Conservation (phyloP, 495 filamentous ascomycete genomes). For the Talaromyces nanjingensis region DNA sequence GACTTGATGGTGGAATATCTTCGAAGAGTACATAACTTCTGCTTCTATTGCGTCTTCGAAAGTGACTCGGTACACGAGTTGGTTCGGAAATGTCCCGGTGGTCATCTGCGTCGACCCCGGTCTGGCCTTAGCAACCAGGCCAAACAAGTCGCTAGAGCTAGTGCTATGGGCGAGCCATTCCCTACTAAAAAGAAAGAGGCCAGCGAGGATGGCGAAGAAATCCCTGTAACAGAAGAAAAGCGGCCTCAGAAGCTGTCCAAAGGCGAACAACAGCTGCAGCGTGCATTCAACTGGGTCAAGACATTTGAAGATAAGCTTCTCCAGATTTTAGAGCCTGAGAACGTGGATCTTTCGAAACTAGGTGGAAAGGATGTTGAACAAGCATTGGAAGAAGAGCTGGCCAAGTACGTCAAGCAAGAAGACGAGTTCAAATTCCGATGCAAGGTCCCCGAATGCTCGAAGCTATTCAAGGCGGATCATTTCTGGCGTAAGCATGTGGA, state of each 20-base stretch:
- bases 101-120: conserved; percentile 86
- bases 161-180: conserved; percentile 70
- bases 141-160: conserved; percentile 79
- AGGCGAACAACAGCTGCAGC: conserved; percentile 80
- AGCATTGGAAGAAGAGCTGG: conserved; percentile 76
- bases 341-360: conserved; percentile 76
- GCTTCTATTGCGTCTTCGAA: conserved; percentile 99
- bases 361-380: conserved; percentile 85
- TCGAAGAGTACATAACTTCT: conserved; percentile 94
- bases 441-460: conserved; percentile 91
- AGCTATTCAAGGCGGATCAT: conserved; percentile 91
- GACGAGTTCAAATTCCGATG: conserved; percentile 95
- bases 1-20: conserved; percentile 95
- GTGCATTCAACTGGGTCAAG: conserved; percentile 98
- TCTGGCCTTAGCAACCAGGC: conserved; percentile 72
- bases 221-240: conserved; percentile 56
- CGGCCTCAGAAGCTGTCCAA: conserved; percentile 63
- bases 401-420: conserved; percentile 89
- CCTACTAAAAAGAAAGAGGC: conserved; percentile 68
- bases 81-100: conserved; percentile 90
- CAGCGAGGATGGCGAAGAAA: conserved; percentile 53
- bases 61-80: conserved; percentile 95
- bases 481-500: conserved; percentile 99
- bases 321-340: conserved; percentile 85
- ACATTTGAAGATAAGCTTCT: conserved; percentile 96